phyloP scores from a whole-genome alignment of 2,329 filamentous ascomycete genomes.

The Pseudocercospora fuligena region DNA sequence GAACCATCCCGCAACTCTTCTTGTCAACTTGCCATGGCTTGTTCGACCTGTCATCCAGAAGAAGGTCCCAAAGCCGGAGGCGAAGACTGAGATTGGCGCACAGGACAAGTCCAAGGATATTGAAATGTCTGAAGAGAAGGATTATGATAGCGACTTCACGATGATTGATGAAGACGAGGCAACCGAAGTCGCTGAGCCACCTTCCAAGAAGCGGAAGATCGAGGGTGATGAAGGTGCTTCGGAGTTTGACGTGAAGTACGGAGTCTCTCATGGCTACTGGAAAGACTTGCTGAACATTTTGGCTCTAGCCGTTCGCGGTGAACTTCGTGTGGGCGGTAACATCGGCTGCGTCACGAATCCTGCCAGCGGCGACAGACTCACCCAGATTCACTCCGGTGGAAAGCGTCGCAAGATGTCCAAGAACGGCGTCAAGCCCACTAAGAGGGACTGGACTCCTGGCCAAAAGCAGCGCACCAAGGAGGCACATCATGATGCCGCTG shows the following conservation, averaged over 20 bases:
- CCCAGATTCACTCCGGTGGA: background rate
- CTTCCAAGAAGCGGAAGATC: slow-evolving; percentile 29
- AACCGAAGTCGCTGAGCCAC: slow-evolving; percentile 16
- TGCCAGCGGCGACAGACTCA: background rate
- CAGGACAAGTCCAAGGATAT: slow-evolving; percentile 35
- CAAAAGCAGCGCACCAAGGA: slow-evolving; percentile 42
- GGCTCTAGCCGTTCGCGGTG: slow-evolving; percentile 55
- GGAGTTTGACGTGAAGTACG: slow-evolving; percentile 39
- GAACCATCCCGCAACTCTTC: slow-evolving; percentile 60
- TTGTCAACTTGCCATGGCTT: slow-evolving; percentile 61
- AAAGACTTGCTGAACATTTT: slow-evolving; percentile 65
- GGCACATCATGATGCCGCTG: slow-evolving; percentile 49
- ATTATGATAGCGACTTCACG: slow-evolving; percentile 33
- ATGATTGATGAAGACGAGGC: slow-evolving; percentile 26
- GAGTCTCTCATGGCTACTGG: slow-evolving; percentile 65
- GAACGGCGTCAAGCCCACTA: slow-evolving; percentile 26
- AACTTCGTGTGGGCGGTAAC: slow-evolving; percentile 51
- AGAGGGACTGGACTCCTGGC: slow-evolving; percentile 34
- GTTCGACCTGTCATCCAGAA: slow-evolving; percentile 62
- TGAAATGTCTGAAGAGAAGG: slow-evolving; percentile 49
- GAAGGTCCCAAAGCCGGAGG: slow-evolving; percentile 49
- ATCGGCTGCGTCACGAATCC: slow-evolving; percentile 38
- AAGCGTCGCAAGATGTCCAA: slow-evolving; percentile 7
- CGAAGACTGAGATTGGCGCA: slow-evolving; percentile 23
- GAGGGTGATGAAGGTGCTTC: slow-evolving; percentile 21